These are phyloP conservation scores for Stachybotrys echinatus DNA, from an alignment of 2,329 filamentous ascomycete genomes.

Conservation along the genomic window DNA sequence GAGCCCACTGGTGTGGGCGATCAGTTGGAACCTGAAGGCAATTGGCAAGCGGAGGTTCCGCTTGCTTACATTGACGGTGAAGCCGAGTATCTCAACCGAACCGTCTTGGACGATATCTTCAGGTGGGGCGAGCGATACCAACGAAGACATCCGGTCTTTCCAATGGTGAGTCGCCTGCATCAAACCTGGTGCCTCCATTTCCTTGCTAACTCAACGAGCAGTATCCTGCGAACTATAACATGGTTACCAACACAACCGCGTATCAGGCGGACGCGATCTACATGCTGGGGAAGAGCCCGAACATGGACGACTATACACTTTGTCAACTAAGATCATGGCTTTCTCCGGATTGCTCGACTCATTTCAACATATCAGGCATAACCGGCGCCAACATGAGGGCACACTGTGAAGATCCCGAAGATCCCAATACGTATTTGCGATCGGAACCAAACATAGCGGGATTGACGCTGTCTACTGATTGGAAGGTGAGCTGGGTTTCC, in stretches of 20 bases:
- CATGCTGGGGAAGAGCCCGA: constrained; percentile 49
- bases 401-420: constrained; percentile 52
- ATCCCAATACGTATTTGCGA: constrained; percentile 50
- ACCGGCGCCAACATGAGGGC: constrained; percentile 55
- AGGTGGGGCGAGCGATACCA: constrained; percentile 52
- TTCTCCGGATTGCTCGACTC: constrained; percentile 62
- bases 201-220: constrained; percentile 10
- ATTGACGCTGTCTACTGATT: constrained; percentile 37
- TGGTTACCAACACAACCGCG: constrained; percentile 51
- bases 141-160: constrained; percentile 49
- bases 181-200: constrained; percentile 17
- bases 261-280: constrained; percentile 52
- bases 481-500: constrained; percentile 30
- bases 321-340: constrained; percentile 62
- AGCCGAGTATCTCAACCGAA: constrained; percentile 44
- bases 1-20: constrained; percentile 24
- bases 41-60: constrained; percentile 36
- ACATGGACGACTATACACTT: constrained; percentile 51
- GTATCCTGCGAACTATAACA: constrained; percentile 60
- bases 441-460: constrained; percentile 25
- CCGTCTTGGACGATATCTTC: constrained; percentile 65
- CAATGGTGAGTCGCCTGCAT: constrained; percentile 24
- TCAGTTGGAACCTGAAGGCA: constrained; percentile 25
- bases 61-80: constrained; percentile 12
- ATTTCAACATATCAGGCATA: constrained; percentile 49